These are phyloP conservation scores for Fusarium nelsonii DNA, from an alignment of 2,329 filamentous ascomycete species.

Conservation along the genomic window DNA sequence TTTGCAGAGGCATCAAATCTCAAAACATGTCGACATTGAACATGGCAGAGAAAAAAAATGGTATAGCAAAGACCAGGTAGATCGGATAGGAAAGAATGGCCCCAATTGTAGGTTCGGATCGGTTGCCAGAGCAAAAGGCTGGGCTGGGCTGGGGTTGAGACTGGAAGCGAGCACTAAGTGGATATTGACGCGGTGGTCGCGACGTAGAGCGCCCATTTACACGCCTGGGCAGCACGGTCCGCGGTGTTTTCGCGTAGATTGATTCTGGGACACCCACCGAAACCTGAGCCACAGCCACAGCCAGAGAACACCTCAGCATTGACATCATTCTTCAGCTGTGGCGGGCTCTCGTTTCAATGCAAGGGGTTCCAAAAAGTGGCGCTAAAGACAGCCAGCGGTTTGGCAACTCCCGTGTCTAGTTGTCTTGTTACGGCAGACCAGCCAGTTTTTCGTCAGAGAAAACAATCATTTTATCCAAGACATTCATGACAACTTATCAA, in stretches of 20 bases:
- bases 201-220: slow-evolving; percentile 22
- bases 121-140: slow-evolving; percentile 40
- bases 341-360: slow-evolving; percentile 5
- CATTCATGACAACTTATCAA: slow-evolving; percentile 36
- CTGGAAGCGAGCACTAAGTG: slow-evolving; percentile 33
- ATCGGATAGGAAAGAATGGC: slow-evolving; percentile 13
- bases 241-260: slow-evolving; percentile 45
- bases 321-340: slow-evolving; percentile 5
- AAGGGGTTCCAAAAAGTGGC: slow-evolving; percentile 23
- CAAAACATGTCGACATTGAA: slow-evolving; percentile 22
- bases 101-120: slow-evolving; percentile 26
- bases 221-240: slow-evolving; percentile 11
- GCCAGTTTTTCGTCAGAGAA: slow-evolving; percentile 1
- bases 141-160: slow-evolving; percentile 46
- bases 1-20: slow-evolving; percentile 1
- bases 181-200: slow-evolving; percentile 43
- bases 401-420: neutral
- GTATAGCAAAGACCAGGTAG: neutral
- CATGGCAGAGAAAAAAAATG: slow-evolving; percentile 7
- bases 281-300: slow-evolving; percentile 8
- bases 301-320: neutral
- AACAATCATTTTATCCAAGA: slow-evolving; percentile 19
- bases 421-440: slow-evolving; percentile 5
- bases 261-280: neutral
- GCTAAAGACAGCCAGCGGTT: slow-evolving; percentile 19